Evolutionary conservation across 2,329 filamentous ascomycete species (phyloP), one percentile per base, ranked within the genome.

Genomic region (Cercospora nicotianae): DNA sequence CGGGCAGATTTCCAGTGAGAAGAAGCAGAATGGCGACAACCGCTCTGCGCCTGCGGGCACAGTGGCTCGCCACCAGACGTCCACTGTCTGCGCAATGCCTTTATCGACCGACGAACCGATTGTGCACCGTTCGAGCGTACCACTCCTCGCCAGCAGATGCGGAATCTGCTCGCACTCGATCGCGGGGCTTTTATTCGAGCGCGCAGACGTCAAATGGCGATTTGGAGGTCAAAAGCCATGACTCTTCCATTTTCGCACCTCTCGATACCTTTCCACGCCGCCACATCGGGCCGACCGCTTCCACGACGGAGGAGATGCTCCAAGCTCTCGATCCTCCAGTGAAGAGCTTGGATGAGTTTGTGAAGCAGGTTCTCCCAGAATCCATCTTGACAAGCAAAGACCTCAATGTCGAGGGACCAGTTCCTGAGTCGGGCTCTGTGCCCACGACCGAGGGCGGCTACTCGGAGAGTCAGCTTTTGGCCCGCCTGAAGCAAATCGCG

Each of bases 241-340:
- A 75, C 73, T 75, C 58, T n/a, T 77, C 76, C 63, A 74, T 78
- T 66, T 83, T 83, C 76, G 79, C 78, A 45, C 79, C 79, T 42
- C 81, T 87, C 66, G 87, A 90, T 76, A 87, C 87, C 48, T 96
- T 97, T 76, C 85, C 91, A 65, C 86, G 90, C 67, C 89, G 94
- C 60, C 94, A 97, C 81, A 96, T 97, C 81, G 94, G 94, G 0
- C 93, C 93, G 3, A 89, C 90, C 62, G 85, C 89, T 36, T 82
- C 85, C 55, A 89, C 91, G 64, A 87, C 89, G 1, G 83, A 89
- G 72, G 84, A 89, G 76, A 97, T 98, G 94, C 88, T 97, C 68
- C 87, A 89, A 74, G 86, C 86, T 1, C 84, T 98, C 48, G 89
- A 92, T 67, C 92, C 93, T 18, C 91, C 92, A 0, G 90, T 85